These are phyloP conservation scores for Verbena officinalis DNA, from an alignment of 257 asterid species.

Conservation along the genomic window DNA sequence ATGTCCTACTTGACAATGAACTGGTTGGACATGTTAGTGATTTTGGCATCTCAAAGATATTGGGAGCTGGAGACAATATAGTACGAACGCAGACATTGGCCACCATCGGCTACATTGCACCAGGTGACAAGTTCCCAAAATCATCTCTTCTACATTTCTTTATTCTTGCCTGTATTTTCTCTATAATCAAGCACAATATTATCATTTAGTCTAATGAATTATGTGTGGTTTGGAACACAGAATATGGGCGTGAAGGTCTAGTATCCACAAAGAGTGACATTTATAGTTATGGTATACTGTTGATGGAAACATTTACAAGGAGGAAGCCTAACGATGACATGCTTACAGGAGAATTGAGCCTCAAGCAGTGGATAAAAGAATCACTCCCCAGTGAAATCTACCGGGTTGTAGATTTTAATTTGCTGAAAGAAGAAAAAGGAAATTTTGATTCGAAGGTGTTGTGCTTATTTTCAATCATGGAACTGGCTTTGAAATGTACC, in stretches of 20 bases:
- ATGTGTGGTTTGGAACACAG: conserved; percentile 24
- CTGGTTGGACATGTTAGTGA: conserved; percentile 32
- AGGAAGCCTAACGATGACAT: conserved; percentile 40
- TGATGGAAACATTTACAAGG: conserved; percentile 46
- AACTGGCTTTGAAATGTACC: conserved; percentile 32
- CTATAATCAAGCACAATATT: no score
- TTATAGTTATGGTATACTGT: conserved; percentile 43
- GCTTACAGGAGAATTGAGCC: conserved; percentile 32
- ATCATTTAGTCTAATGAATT: background rate
- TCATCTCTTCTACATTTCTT: no score
- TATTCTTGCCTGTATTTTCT: no score
- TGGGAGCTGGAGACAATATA: conserved; percentile 14
- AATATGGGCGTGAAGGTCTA: conserved; percentile 51
- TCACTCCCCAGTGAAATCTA: conserved; percentile 18
- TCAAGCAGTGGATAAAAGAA: conserved; percentile 36
- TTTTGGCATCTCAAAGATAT: conserved; percentile 33
- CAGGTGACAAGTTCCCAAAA: conserved; percentile 16
- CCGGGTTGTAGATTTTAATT: conserved; percentile 29
- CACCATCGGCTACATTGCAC: conserved; percentile 38
- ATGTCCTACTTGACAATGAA: conserved; percentile 34
- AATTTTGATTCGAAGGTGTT: conserved; percentile 18
- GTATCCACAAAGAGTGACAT: conserved; percentile 42
- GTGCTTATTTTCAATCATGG: conserved; percentile 31
- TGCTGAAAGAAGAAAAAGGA: conserved; percentile 24
- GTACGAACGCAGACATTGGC: conserved; percentile 26